Percentiles rank a stretch among this genome's conserved stretches.
Evolutionary conservation across 2,329 filamentous ascomycete species (phyloP).

Genomic region (Thelonectria blattea): DNA sequence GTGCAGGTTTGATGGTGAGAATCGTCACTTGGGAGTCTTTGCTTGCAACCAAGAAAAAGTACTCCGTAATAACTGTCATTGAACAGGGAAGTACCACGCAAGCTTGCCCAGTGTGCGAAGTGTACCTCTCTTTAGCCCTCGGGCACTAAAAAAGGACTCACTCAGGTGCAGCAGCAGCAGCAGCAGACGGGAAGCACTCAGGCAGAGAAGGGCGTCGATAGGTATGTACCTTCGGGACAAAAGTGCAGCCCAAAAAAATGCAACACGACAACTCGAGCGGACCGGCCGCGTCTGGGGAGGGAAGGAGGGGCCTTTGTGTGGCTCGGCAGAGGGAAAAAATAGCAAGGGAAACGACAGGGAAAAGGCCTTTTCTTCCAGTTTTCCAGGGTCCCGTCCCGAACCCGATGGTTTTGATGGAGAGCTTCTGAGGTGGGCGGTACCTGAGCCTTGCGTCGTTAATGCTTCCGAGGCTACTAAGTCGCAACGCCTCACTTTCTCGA

Average conservation of each 20-base stretch:
- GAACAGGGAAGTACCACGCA: slow-evolving; percentile 2
- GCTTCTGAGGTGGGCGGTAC: background rate
- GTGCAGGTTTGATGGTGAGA: slow-evolving; percentile 13
- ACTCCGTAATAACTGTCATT: background rate
- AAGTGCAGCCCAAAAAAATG: background rate
- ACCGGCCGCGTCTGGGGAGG: slow-evolving; percentile 31
- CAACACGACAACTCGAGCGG: slow-evolving; percentile 9
- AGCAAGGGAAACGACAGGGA: too few species aligned
- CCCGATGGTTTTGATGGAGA: too few species aligned
- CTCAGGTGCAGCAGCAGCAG: background rate
- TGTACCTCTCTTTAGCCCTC: background rate
- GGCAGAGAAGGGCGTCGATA: background rate
- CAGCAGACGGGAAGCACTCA: background rate
- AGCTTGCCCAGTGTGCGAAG: background rate
- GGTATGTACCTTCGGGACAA: background rate
- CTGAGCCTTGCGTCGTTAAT: background rate
- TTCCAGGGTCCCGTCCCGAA: too few species aligned
- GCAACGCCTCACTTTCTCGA: background rate
- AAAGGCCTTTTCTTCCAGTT: too few species aligned
- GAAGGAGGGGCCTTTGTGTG: too few species aligned
- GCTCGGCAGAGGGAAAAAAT: too few species aligned
- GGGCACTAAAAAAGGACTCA: slow-evolving; percentile 6
- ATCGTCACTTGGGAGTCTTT: slow-evolving; percentile 1
- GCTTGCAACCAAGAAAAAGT: background rate
- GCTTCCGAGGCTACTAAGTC: background rate